phyloP scores from a whole-genome alignment of 345 rosid species.

The Barbarea vulgaris region DNA sequence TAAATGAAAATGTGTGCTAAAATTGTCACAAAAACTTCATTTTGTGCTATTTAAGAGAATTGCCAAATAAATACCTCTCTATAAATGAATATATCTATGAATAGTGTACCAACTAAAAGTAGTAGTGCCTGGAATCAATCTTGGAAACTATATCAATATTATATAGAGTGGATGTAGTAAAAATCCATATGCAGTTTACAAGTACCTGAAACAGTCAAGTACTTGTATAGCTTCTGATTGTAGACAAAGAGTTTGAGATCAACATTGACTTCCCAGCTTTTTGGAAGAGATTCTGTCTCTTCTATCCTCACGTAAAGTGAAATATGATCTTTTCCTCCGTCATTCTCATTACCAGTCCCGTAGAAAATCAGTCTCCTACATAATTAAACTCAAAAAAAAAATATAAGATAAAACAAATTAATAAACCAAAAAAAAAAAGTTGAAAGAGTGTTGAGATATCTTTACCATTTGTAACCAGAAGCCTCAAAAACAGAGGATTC shows the following conservation, averaged over 20 bases:
- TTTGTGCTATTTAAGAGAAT: too few species aligned
- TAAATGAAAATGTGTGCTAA: too few species aligned
- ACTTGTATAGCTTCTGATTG: conserved; percentile 27
- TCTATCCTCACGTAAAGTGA: conserved; percentile 45
- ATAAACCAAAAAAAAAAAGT: too few species aligned
- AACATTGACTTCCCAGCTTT: conserved; percentile 40
- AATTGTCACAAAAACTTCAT: too few species aligned
- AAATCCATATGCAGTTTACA: background rate
- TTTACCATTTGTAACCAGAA: conserved; percentile 49
- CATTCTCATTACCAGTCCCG: conserved; percentile 37
- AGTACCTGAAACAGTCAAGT: conserved; percentile 42
- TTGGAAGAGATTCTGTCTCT: conserved; percentile 20
- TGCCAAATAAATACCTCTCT: background rate
- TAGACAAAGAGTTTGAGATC: conserved; percentile 40
- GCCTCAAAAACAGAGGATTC: conserved; percentile 46
- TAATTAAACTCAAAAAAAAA: background rate
- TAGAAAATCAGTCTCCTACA: conserved; percentile 45
- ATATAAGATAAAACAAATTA: background rate
- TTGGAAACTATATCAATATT: too few species aligned
- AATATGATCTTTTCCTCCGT: conserved; percentile 28
- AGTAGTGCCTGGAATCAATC: too few species aligned
- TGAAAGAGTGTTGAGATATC: too few species aligned
- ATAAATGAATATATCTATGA: too few species aligned
- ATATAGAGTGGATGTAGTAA: background rate
- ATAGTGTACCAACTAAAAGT: background rate